Percentiles rank a stretch among this genome's conserved stretches.
These are phyloP conservation scores for Pneumocystis oryctolagi DNA, from an alignment of 1,139 yeast genomes.

Conservation along the genomic window DNA sequence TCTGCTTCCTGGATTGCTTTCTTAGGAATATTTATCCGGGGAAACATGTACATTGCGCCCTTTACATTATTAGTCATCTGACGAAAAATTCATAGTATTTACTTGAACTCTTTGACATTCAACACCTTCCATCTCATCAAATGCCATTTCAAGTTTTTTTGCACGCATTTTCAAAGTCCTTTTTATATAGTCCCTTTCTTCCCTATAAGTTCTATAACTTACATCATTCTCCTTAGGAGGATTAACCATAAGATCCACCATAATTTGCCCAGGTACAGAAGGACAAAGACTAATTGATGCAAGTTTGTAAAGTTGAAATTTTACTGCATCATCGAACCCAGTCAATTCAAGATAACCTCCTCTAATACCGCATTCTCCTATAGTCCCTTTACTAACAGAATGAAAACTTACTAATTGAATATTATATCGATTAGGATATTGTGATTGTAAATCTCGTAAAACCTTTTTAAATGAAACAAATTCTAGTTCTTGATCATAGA, in stretches of 20 bases:
- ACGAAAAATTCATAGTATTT: background rate
- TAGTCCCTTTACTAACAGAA: slow-evolving; percentile 84
- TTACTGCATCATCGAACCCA: slow-evolving; percentile 60
- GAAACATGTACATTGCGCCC: slow-evolving; percentile 97
- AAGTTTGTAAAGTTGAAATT: slow-evolving; percentile 58
- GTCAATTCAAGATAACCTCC: slow-evolving; percentile 95
- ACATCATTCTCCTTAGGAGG: slow-evolving; percentile 72
- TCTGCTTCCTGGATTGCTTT: slow-evolving; percentile 50
- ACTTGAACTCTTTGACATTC: slow-evolving; percentile 56
- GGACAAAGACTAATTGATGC: slow-evolving; percentile 88
- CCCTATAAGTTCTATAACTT: slow-evolving; percentile 50
- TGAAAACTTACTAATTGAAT: slow-evolving; percentile 83
- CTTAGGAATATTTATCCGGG: slow-evolving; percentile 48
- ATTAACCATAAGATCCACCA: slow-evolving; percentile 81
- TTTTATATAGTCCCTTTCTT: slow-evolving; percentile 49
- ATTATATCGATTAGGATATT: slow-evolving; percentile 40
- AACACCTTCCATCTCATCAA: slow-evolving; percentile 62
- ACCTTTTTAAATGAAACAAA: slow-evolving; percentile 33
- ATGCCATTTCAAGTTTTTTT: slow-evolving; percentile 47
- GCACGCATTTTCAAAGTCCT: slow-evolving; percentile 52
- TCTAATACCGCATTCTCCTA: slow-evolving; percentile 98
- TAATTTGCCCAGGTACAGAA: slow-evolving; percentile 84
- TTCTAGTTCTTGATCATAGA: slow-evolving; percentile 39
- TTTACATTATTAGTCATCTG: slow-evolving; percentile 22
- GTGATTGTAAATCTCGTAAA: slow-evolving; percentile 36